Conservation (phyloP, 192 early-diverging fungal genomes). For the Entrophospora sp. region DNA sequence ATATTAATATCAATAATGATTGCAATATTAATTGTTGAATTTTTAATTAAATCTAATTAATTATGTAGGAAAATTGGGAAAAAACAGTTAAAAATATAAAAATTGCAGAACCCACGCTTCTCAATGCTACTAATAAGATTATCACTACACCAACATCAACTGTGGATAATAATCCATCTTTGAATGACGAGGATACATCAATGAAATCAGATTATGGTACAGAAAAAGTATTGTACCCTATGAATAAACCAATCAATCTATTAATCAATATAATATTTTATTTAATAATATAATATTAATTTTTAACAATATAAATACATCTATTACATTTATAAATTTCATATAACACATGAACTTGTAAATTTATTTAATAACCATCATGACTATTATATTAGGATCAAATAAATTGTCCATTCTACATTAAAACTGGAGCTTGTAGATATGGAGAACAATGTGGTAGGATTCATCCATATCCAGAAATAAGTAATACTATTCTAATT, state of each 20-base stretch:
- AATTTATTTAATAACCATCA: no score
- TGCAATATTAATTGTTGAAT: not conserved
- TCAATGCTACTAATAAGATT: not conserved
- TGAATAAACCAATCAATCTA: no score
- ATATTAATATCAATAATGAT: not conserved
- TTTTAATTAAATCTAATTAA: not conserved
- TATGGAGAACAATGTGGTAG: slow-evolving; percentile 27
- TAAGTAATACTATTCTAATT: slow-evolving; percentile 24
- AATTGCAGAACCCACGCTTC: not conserved
- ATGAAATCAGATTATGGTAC: slow-evolving; percentile 15
- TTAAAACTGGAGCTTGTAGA: slow-evolving; percentile 35
- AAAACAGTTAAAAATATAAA: slow-evolving; percentile 21
- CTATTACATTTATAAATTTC: slow-evolving; percentile 1
- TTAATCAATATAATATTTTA: slow-evolving; percentile 2
- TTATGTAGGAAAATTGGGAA: slow-evolving; percentile 23
- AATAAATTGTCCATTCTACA: slow-evolving; percentile 30
- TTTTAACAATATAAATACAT: not conserved
- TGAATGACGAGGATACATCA: not conserved
- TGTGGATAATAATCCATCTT: no score
- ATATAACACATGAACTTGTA: not conserved
- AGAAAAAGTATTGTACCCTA: slow-evolving; percentile 23
- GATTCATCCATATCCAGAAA: slow-evolving; percentile 20
- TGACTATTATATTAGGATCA: slow-evolving; percentile 7
- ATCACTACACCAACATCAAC: not conserved
- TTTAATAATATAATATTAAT: not conserved